These are phyloP conservation scores for Suhomyces yuchorum DNA, from an alignment of 1,139 yeast genomes.

Conservation along the genomic window DNA sequence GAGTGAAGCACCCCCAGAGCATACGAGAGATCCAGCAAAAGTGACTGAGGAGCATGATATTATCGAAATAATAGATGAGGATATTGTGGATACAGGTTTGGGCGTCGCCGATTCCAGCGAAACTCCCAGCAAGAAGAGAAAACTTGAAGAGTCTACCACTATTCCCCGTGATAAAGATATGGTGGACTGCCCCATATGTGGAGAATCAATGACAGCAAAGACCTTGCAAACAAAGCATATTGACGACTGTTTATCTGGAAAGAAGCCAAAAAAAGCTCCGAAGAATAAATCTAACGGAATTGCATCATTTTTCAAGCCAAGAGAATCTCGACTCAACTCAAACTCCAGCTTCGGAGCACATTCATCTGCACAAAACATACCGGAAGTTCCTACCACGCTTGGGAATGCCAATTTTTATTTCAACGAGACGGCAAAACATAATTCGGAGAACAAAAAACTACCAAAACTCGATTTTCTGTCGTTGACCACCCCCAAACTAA, in stretches of 20 bases:
- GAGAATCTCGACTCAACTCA: background rate
- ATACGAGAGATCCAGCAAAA: background rate
- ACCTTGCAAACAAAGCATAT: constrained; percentile 67
- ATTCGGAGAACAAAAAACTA: constrained; percentile 34
- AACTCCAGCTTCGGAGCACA: background rate
- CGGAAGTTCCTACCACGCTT: constrained; percentile 8
- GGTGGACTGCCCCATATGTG: constrained; percentile 75
- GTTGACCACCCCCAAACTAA: constrained; percentile 60
- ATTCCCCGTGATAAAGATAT: constrained; percentile 24
- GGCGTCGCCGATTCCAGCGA: background rate
- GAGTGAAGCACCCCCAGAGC: background rate
- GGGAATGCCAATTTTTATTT: constrained; percentile 38
- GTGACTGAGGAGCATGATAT: constrained; percentile 16
- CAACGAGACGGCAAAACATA: constrained; percentile 32
- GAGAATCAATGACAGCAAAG: constrained; percentile 53
- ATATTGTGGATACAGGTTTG: background rate
- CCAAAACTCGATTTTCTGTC: constrained; percentile 66
- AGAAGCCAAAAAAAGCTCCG: constrained; percentile 14
- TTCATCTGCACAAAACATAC: constrained; percentile 2
- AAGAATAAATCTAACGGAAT: constrained; percentile 22
- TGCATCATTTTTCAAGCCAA: constrained; percentile 38
- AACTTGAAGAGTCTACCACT: constrained; percentile 8
- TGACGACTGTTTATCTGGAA: constrained; percentile 61
- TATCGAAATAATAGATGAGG: constrained; percentile 23
- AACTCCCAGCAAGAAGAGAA: constrained; percentile 13